Evolutionary conservation across 2,329 filamentous ascomycete species (phyloP), one percentile per base, ranked within the genome.

Genomic region (Emmonsiellopsis sp.): DNA sequence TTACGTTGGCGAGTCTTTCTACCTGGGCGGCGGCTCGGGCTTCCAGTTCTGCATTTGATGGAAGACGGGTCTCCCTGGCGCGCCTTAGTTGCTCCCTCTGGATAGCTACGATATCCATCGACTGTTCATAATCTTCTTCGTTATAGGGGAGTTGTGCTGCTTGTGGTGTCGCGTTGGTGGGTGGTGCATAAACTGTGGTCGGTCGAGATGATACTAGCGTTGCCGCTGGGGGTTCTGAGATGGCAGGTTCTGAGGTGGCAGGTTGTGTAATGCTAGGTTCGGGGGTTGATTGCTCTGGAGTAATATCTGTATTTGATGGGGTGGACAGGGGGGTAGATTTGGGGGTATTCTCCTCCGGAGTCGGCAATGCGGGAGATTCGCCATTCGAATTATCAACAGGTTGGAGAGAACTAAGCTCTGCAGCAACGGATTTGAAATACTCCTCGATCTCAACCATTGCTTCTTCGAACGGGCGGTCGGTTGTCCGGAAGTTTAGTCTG

Each of bases 91-190:
- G 53, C 82, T 85, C 63, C 89, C 83, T 52, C 81, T 89, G 39
- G 82, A 89, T 47, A 81, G 92, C 86, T 14, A 89, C 88, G 65
- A 96, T 91, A 45, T 88, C 87, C 55, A 95, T 79, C 1, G 86
- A 88, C 0, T 90, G 91, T 8, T 84, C 78, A 68, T 86, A 95
- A 64, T 90, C 87, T n/a, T 78, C 74, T 53, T 92, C 88, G 45
- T 86, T 80, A 57, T 85, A 78, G 7, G 78, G 69, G 11, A 77
- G 75, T 52, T 82, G 78, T 9, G 90, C 87, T 7, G 92, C 91
- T 13, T 81, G 81, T 3, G 91, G 92, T 0, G 83, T 90, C 48
- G 79, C 72, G n/a, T 78, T 82, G 2, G 82, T 78, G 0, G 93
- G 88, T 0, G 93, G 87, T 1, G 85, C 80, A 73, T 86, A 97